Evolutionary conservation across 306 rosid genomes (phyloP).

Genomic region (Castanea sativa): DNA sequence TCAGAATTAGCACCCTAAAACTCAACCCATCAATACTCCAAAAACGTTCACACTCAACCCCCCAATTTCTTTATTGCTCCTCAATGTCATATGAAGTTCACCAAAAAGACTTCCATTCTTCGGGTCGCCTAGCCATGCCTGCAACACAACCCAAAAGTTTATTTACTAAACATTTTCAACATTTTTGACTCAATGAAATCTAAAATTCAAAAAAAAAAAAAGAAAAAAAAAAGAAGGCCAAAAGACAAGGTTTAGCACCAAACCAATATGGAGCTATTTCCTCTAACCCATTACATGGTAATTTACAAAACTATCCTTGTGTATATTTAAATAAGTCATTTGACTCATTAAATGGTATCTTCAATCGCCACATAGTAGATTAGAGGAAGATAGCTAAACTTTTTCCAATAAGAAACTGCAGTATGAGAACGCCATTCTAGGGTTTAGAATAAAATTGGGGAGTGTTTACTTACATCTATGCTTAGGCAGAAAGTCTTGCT

Average conservation of each 20-base stretch:
- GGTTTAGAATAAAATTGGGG: neutral
- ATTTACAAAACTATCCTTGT: neutral
- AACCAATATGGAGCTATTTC: neutral
- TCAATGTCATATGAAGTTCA: neutral
- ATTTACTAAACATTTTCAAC: neutral
- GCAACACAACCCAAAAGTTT: neutral
- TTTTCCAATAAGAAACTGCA: neutral
- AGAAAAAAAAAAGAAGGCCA: neutral
- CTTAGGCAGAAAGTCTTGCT: slow-evolving; percentile 35
- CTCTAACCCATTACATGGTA: neutral
- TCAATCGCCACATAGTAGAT: neutral
- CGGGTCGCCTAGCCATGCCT: neutral
- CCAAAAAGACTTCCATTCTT: neutral
- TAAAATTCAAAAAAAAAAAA: neutral
- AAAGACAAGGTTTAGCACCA: neutral
- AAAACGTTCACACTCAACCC: neutral
- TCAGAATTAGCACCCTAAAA: too few relatives aligned
- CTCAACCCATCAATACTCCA: too few relatives aligned
- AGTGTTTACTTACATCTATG: slow-evolving; percentile 16
- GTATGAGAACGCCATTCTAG: neutral
- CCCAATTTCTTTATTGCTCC: neutral
- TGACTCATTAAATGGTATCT: neutral
- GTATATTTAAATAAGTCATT: neutral
- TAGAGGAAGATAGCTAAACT: neutral
- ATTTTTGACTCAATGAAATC: neutral